Evolutionary conservation across 768 basidiomycete species (phyloP).

Genomic region (Leccinum broughii): DNA sequence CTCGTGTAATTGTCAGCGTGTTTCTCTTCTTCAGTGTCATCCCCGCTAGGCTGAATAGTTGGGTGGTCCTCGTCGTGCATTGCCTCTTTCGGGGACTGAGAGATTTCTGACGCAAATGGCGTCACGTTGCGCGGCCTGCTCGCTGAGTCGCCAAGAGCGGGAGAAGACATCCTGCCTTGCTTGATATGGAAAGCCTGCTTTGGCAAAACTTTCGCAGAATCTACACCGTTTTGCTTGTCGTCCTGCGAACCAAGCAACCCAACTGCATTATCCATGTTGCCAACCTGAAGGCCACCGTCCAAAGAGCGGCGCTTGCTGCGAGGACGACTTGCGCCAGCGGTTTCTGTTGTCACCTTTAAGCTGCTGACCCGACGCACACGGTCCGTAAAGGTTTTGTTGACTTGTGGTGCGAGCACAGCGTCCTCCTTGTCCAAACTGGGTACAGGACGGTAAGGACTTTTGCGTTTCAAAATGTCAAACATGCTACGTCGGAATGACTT

Average conservation of each 20-base stretch:
- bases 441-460: background rate
- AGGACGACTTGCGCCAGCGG: background rate
- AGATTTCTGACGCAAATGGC: constrained; percentile 7
- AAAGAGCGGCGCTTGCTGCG: constrained; percentile 1
- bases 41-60: background rate
- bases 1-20: constrained; percentile 17
- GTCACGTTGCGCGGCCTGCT: constrained; percentile 9
- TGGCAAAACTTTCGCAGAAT: background rate
- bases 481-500: constrained; percentile 21
- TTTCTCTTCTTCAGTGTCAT: background rate
- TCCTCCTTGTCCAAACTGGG: constrained; percentile 4
- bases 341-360: background rate
- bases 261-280: background rate
- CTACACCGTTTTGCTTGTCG: background rate
- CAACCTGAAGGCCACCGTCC: background rate
- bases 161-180: background rate
- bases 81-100: background rate
- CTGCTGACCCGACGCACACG: constrained; percentile 3
- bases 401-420: background rate
- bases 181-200: background rate
- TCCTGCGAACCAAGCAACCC: background rate
- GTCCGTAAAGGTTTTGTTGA: background rate
- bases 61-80: background rate
- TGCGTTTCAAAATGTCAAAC: constrained; percentile 26
- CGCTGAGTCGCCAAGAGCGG: background rate